Conservation (phyloP, 2,329 filamentous ascomycete species). For the Colletotrichum sp. region DNA sequence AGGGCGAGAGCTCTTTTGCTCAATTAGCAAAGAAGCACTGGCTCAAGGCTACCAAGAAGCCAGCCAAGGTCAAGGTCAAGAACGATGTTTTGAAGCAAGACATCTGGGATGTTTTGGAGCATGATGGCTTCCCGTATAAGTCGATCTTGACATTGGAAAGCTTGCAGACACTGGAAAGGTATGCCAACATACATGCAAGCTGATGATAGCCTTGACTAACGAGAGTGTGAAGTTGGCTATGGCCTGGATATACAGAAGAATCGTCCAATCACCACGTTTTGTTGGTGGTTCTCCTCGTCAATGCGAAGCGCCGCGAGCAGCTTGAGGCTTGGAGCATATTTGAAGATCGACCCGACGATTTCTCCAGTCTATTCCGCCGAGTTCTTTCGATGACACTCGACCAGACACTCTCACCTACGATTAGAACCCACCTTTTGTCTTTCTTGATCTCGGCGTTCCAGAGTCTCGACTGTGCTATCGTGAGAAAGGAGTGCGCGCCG, state of each 20-base stretch:
- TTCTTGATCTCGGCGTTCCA: slow-evolving; percentile 95
- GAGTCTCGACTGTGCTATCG: slow-evolving; percentile 84
- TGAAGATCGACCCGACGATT: slow-evolving; percentile 76
- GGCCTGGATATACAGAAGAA: slow-evolving; percentile 90
- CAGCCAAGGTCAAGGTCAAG: slow-evolving; percentile 73
- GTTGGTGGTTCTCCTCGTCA: slow-evolving; percentile 83
- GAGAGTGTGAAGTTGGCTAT: slow-evolving; percentile 71
- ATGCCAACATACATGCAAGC: slow-evolving; percentile 24
- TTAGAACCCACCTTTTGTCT: slow-evolving; percentile 83
- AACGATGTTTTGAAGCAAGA: slow-evolving; percentile 85
- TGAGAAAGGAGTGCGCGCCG: slow-evolving; percentile 95
- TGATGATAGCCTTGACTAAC: slow-evolving; percentile 26
- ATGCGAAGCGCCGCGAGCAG: slow-evolving; percentile 86
- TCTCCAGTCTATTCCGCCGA: slow-evolving; percentile 88
- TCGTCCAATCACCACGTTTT: slow-evolving; percentile 92
- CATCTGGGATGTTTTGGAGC: slow-evolving; percentile 89
- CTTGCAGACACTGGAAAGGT: slow-evolving; percentile 87
- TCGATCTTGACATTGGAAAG: slow-evolving; percentile 86
- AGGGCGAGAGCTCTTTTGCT: slow-evolving; percentile 74
- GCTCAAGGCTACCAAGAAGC: slow-evolving; percentile 66
- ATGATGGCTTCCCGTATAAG: slow-evolving; percentile 77
- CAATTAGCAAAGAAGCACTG: slow-evolving; percentile 85
- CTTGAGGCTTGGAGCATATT: slow-evolving; percentile 92
- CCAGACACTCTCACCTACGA: slow-evolving; percentile 63
- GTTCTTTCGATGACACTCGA: slow-evolving; percentile 87